A percentile compares a stretch with the other conserved stretches of the same genome.
phyloP scores from a whole-genome alignment of 148 eudicot genomes.

The Cornus kousa region DNA sequence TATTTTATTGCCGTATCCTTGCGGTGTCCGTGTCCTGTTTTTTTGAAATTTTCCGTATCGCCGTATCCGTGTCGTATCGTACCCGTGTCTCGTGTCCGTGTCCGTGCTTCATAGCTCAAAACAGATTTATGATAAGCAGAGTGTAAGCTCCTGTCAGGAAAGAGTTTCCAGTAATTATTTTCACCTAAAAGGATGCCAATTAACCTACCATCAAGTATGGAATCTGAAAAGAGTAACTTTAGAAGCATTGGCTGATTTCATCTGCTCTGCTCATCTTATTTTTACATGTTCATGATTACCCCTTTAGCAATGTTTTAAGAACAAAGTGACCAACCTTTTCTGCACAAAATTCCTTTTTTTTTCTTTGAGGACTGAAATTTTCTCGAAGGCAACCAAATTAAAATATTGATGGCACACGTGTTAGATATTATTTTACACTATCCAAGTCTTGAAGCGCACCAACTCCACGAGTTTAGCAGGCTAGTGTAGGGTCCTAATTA shows the following conservation, averaged over 20 bases:
- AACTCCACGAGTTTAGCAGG: neutral
- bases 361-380: conserved; percentile 5
- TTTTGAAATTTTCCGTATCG: too few species aligned
- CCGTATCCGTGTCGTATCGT: too few species aligned
- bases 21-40: too few species aligned
- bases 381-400: neutral
- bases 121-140: neutral
- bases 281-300: neutral
- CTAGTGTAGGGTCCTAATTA: neutral
- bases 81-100: too few species aligned
- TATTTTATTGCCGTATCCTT: too few species aligned
- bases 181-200: neutral
- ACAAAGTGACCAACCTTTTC: neutral
- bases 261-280: neutral
- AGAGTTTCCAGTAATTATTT: neutral
- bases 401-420: neutral
- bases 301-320: neutral
- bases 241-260: neutral
- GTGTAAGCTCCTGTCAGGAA: neutral
- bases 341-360: neutral
- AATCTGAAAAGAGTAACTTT: neutral
- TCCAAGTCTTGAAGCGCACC: neutral
- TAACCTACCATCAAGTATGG: neutral
- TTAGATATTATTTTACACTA: neutral
- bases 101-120: too few species aligned